Conservation (phyloP, 2,329 filamentous ascomycete genomes). For the Aspergillus sp. region DNA sequence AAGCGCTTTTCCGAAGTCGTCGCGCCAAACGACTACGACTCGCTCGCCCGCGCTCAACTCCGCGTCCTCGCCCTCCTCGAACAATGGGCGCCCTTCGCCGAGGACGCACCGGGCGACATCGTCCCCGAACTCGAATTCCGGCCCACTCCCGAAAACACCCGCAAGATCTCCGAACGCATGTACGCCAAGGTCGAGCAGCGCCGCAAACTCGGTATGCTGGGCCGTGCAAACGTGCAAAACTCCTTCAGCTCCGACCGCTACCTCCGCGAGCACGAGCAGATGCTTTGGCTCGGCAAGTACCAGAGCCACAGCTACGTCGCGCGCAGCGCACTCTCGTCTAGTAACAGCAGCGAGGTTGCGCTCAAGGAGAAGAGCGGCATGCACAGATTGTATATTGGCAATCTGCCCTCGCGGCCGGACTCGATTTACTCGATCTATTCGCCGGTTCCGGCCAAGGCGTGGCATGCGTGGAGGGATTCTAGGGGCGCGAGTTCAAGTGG, state of each 20-base stretch:
- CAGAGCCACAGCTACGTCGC: constrained; percentile 23
- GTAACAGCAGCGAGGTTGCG: constrained; percentile 5
- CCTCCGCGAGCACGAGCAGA: constrained; percentile 65
- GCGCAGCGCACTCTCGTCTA: constrained; percentile 11
- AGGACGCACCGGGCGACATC: constrained; percentile 46
- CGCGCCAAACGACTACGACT: constrained; percentile 64
- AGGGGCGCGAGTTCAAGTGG: constrained; percentile 1
- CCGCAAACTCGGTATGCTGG: constrained; percentile 62
- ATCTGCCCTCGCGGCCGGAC: constrained; percentile 3
- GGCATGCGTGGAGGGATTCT: constrained; percentile 8
- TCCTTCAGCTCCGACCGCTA: constrained; percentile 63
- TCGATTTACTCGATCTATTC: constrained; percentile 2
- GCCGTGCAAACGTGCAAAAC: constrained; percentile 60
- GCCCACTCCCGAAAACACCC: constrained; percentile 55
- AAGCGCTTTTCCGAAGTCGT: constrained; percentile 64
- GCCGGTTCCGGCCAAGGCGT: constrained; percentile 2
- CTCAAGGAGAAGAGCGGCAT: constrained; percentile 5
- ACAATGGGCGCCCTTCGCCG: constrained; percentile 63
- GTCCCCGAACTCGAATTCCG: constrained; percentile 52
- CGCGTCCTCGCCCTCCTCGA: constrained; percentile 64
- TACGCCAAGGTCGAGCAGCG: constrained; percentile 61
- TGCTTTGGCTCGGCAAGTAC: constrained; percentile 55
- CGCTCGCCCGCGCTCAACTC: constrained; percentile 64
- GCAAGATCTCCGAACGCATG: constrained; percentile 61
- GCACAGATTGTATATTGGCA: constrained; percentile 4